Evolutionary conservation across 2,329 filamentous ascomycete species (phyloP).

Genomic region (Verticillium zaregamsianum): DNA sequence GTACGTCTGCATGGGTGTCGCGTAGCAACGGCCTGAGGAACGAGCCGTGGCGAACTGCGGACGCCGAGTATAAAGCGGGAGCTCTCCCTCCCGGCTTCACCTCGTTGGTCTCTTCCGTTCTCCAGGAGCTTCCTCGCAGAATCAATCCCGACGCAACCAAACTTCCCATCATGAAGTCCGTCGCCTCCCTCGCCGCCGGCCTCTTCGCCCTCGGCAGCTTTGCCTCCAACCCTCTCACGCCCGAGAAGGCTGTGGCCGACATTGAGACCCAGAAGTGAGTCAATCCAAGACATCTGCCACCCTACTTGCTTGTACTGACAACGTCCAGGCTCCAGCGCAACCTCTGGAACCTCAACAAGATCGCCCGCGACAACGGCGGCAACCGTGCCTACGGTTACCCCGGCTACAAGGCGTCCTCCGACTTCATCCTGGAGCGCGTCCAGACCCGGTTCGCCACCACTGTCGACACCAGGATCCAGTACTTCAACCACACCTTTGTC

Average conservation of each 20-base stretch:
- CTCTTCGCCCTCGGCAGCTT: constrained; percentile 10
- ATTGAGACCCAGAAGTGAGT: constrained; percentile 33
- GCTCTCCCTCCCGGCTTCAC: not conserved
- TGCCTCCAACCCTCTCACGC: constrained; percentile 26
- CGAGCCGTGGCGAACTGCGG: not conserved
- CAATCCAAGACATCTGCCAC: not conserved
- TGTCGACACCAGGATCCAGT: constrained; percentile 40
- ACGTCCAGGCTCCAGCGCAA: constrained; percentile 43
- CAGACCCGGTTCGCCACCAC: constrained; percentile 32
- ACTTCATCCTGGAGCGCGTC: constrained; percentile 49
- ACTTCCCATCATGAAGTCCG: constrained; percentile 12
- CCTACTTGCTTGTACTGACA: too few species aligned
- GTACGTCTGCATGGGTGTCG: not conserved
- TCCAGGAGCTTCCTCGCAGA: not conserved
- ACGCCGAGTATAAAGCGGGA: not conserved
- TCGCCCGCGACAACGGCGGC: constrained; percentile 50
- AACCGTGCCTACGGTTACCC: constrained; percentile 57
- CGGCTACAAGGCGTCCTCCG: constrained; percentile 53
- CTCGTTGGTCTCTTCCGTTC: not conserved
- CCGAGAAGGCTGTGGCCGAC: constrained; percentile 34
- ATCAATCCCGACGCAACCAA: not conserved
- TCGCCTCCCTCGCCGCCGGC: constrained; percentile 9
- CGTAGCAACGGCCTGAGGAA: not conserved
- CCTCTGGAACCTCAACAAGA: constrained; percentile 50
- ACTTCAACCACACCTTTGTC: constrained; percentile 42